Percentiles rank a stretch among this genome's conserved stretches.
Conservation (phyloP, 2,329 filamentous ascomycete genomes). For the Exophiala oligosperma region DNA sequence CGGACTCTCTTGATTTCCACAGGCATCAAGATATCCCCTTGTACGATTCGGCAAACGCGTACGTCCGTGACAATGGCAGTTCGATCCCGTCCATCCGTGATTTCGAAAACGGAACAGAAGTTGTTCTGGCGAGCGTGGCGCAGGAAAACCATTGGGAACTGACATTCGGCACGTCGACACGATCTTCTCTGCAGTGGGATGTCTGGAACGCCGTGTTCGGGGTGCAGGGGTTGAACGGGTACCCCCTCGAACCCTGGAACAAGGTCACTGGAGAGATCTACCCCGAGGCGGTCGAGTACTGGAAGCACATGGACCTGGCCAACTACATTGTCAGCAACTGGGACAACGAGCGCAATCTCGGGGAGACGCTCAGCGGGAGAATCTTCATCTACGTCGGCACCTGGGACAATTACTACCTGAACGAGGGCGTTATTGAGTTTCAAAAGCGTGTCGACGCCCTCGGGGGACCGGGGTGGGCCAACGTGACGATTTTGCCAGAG, state of each 20-base stretch:
- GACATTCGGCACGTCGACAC: conserved; percentile 12
- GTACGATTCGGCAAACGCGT: conserved; percentile 15
- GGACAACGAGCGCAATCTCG: conserved; percentile 17
- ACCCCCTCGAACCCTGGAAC: conserved; percentile 19
- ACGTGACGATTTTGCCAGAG: conserved; percentile 14
- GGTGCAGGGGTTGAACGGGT: conserved; percentile 13
- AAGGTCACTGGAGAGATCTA: conserved; percentile 20
- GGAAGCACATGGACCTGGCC: conserved; percentile 16
- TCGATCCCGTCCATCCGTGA: conserved; percentile 15
- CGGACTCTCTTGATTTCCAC: conserved; percentile 16
- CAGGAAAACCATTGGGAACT: conserved; percentile 22
- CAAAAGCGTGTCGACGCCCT: conserved; percentile 9
- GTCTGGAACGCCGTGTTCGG: conserved; percentile 20
- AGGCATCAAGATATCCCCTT: conserved; percentile 15
- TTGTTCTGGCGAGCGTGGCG: conserved; percentile 8
- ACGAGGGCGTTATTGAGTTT: conserved; percentile 17
- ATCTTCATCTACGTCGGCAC: conserved; percentile 17
- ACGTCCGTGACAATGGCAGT: conserved; percentile 8
- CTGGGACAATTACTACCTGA: conserved; percentile 19
- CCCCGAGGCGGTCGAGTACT: conserved; percentile 17
- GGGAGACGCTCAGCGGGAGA: conserved; percentile 1
- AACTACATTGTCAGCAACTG: conserved; percentile 15
- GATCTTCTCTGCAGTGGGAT: conserved; percentile 17
- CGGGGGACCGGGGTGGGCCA: conserved; percentile 9
- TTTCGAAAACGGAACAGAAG: conserved; percentile 9